Evolutionary conservation across 768 basidiomycete genomes (phyloP), one percentile per base, ranked within the genome.

Genomic region (Sarcodon aspratus): DNA sequence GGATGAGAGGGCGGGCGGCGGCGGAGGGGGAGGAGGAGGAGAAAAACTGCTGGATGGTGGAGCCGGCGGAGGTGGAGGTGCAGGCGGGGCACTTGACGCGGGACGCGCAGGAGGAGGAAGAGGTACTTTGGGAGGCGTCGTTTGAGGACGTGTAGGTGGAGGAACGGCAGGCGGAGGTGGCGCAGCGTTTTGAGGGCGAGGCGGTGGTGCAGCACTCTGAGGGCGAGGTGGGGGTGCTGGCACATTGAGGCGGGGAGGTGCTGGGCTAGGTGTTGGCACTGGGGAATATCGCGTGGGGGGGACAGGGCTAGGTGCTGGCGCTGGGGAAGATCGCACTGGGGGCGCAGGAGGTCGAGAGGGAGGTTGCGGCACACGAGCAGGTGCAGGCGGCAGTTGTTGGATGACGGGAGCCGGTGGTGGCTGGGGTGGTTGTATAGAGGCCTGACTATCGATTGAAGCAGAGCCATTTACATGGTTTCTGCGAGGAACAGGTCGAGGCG

Each of bases 401-500:
- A 54, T 57, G 7, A 65, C 27, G 59, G 62, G 55, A 4, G 65
- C 54, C 6, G 64, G 60, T 1, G 66, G 62, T 1, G 66, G 57
- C 17, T 68, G 58, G 10, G 63, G 53, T 1, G 66, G 60, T 3
- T 15, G 65, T 3, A 82, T 74, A 1, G 81, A 73, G 1, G 70
- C 69, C 27, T 53, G 49, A 55, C 53, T 33, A 10, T 34, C 45
- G 17, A 57, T 52, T n/a, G 49, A 44, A 0, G 47, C 51, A 54
- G 60, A 55, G 55, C 59, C 57, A 48, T 60, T 60, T 21, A 47
- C 53, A 48, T 61, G 55, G 3, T 45, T 45, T n/a, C 61, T 57
- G 38, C 64, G 58, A 13, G 71, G 73, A 48, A 69, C 64, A 34
- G 68, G 66, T n/a, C 59, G 62, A 1, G 63, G 59, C 9, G 67